Base-by-base conservation (phyloP, 108 stramenopile species). In the Parmales sp. region DNA sequence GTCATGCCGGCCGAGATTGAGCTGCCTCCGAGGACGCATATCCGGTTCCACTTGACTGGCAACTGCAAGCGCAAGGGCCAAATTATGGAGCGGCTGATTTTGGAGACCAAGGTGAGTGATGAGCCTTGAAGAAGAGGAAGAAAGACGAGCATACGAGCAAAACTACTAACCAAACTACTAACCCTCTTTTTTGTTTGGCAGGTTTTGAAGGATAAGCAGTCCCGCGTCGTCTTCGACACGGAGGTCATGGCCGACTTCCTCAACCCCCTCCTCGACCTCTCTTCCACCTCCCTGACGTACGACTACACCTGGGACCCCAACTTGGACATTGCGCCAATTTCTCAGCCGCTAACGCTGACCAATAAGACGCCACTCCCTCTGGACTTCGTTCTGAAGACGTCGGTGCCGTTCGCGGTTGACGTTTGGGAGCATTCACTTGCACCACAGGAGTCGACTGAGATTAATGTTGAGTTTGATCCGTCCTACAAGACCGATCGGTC, bases 391-490 rank as follows among this genome's bases (percentile, higher is more conserved):
- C 69, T 82, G 25, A 49, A 70, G n/a, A 37, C 75, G 1, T 38
- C 66, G 38, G 67, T 71, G 45, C 83, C 85, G 3, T 86, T 84
- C 67, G 39, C 41, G 13, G 74, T 82, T 18, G 79, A 78, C 28
- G 34, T 37, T 22, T 66, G 66, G 76, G 82, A 80, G 36, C 71
- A 78, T 43, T 70, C 50, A 2, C 75, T 86, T 23, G 65, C 38
- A 23, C 78, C 83, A 7, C 80, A 71, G 2, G 74, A 74, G 22
- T 45, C 43, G 25, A 31, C 44, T 18, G 34, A 19, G 29, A 37
- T 84, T 25, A 66, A 43, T 44, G 80, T 86, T 2, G 36, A 67
- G 1, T 84, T 86, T 45, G 79, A 84, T 46, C 81, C 85, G 7
- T 70, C 73, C 45, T 74, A 79, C 69, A 63, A 72, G 23, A 75